Conservation (phyloP, 2,329 filamentous ascomycete genomes). For the Colletotrichum karsti region DNA sequence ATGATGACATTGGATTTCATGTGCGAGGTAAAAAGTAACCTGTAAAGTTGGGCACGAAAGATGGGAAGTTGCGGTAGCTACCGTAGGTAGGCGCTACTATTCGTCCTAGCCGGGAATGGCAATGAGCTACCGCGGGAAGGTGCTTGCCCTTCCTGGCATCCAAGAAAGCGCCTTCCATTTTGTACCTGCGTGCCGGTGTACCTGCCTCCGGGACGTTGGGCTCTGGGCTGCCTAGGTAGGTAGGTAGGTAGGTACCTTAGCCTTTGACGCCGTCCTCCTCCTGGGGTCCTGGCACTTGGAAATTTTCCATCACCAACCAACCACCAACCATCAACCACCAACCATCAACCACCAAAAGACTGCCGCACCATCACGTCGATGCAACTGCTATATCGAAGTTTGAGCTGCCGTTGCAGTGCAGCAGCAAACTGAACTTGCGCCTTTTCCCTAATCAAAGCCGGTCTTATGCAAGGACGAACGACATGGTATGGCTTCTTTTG, state of each 20-base stretch:
- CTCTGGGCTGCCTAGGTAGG: neutral
- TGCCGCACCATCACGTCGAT: neutral
- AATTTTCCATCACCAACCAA: too few relatives aligned
- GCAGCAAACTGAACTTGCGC: neutral
- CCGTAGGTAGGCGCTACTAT: neutral
- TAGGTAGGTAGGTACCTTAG: neutral
- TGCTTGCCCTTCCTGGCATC: neutral
- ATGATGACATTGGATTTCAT: constrained; percentile 27
- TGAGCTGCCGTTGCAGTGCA: neutral
- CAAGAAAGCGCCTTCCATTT: neutral
- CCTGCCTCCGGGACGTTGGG: neutral
- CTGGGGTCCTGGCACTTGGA: neutral
- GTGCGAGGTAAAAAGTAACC: too few relatives aligned
- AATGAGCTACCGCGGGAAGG: constrained; percentile 6
- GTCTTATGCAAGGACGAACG: neutral
- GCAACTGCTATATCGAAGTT: neutral
- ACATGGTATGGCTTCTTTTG: neutral
- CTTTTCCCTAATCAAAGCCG: neutral
- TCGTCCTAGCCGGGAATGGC: neutral
- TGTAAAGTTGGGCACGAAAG: neutral
- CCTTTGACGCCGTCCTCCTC: neutral
- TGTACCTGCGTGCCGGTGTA: neutral
- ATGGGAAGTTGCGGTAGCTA: neutral
- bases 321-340: neutral
- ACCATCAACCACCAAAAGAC: neutral